Evolutionary conservation across 805 yeast genomes (phyloP).

Genomic region (Metschnikowia borealis): DNA sequence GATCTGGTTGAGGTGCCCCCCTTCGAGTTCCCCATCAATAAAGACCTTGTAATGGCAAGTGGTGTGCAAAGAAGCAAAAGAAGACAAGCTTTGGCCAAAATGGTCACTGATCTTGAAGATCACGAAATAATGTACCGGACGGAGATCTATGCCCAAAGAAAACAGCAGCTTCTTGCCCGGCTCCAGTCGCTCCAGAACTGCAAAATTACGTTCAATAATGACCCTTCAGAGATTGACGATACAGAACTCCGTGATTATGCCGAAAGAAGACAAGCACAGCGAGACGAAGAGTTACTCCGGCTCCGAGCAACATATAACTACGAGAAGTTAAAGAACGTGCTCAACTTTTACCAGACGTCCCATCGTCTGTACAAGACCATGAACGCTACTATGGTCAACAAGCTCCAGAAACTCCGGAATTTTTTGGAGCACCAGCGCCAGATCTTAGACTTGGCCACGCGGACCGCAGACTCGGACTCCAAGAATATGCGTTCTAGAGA

Average conservation of each 20-base stretch:
- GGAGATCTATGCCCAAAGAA: conserved; percentile 20
- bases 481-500: conserved; percentile 20
- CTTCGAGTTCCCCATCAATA: neutral
- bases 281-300: conserved; percentile 34
- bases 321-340: conserved; percentile 29
- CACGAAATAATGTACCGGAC: conserved; percentile 17
- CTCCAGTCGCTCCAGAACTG: conserved; percentile 25
- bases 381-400: conserved; percentile 28
- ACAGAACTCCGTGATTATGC: conserved; percentile 25
- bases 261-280: conserved; percentile 17
- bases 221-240: conserved; percentile 19
- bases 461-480: conserved; percentile 14
- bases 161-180: conserved; percentile 23
- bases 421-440: conserved; percentile 35
- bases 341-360: conserved; percentile 35
- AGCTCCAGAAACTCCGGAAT: conserved; percentile 35
- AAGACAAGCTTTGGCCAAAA: conserved; percentile 18
- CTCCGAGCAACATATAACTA: conserved; percentile 30
- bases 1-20: neutral
- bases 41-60: conserved; percentile 10
- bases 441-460: conserved; percentile 19
- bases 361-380: conserved; percentile 31
- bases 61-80: conserved; percentile 23
- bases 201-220: conserved; percentile 21
- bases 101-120: conserved; percentile 17